Percentiles rank a stretch among this genome's conserved stretches.
phyloP scores from a whole-genome alignment of 1,284 basidiomycete species.

The Inonotus hispidus region DNA sequence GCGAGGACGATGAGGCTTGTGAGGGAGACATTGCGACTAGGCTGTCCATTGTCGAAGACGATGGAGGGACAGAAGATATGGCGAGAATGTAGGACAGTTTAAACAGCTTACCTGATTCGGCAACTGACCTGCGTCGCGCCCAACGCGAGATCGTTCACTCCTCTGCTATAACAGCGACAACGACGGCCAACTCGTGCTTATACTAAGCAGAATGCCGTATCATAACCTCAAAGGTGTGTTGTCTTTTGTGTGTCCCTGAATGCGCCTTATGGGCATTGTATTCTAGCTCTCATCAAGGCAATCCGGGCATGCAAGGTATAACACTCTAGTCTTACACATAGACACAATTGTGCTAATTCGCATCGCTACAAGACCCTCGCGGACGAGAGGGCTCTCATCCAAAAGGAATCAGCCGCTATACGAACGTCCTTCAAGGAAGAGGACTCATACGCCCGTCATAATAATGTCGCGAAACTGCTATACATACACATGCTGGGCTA shows the following conservation, averaged over 20 bases:
- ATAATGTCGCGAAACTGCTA: conserved; percentile 97
- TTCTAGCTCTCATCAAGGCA: conserved; percentile 86
- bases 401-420: conserved; percentile 98
- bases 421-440: conserved; percentile 98
- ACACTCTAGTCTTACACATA: conserved; percentile 15
- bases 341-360: conserved; percentile 20
- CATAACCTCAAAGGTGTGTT: conserved; percentile 85
- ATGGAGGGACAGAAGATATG: neutral
- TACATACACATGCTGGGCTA: conserved; percentile 99
- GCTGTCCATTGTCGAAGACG: neutral
- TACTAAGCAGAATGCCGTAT: conserved; percentile 57
- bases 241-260: neutral
- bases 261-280: conserved; percentile 1
- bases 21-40: neutral
- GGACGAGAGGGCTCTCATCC: conserved; percentile 95
- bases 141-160: neutral
- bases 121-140: neutral
- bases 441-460: conserved; percentile 87
- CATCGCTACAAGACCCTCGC: conserved; percentile 76
- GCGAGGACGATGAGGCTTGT: conserved; percentile 5
- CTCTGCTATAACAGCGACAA: neutral
- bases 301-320: conserved; percentile 89
- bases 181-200: neutral
- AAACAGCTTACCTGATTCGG: neutral
- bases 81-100: neutral